Conservation (phyloP, 2,329 filamentous ascomycete species). For the Talaromyces funiculosus region DNA sequence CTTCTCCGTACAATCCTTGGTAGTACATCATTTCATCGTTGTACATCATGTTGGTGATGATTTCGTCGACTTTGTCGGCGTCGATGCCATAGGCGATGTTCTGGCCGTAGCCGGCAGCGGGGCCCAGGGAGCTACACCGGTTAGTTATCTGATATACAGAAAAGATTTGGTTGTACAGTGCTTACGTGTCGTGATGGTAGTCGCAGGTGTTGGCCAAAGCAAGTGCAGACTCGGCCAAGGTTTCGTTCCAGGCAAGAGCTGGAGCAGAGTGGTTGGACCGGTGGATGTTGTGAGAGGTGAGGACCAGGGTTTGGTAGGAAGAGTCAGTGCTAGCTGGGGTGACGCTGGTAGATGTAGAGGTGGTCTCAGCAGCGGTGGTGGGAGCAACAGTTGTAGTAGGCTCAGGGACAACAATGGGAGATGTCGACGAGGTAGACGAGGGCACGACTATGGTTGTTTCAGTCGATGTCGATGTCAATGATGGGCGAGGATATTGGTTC, state of each 20-base stretch:
- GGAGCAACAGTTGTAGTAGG: not conserved
- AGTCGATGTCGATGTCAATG: slow-evolving; percentile 3
- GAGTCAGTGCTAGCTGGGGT: slow-evolving; percentile 25
- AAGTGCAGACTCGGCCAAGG: slow-evolving; percentile 59
- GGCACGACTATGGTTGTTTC: not conserved
- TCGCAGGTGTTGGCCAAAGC: slow-evolving; percentile 61
- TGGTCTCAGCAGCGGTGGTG: not conserved
- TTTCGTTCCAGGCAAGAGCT: slow-evolving; percentile 59
- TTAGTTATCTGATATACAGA: not conserved
- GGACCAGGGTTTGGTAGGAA: slow-evolving; percentile 31
- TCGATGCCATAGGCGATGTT: slow-evolving; percentile 72
- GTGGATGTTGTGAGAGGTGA: slow-evolving; percentile 80
- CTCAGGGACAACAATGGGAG: not conserved
- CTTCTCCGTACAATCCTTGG: slow-evolving; percentile 53
- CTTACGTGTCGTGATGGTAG: slow-evolving; percentile 72
- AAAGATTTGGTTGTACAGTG: slow-evolving; percentile 21
- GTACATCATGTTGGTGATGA: slow-evolving; percentile 83
- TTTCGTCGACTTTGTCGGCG: slow-evolving; percentile 55
- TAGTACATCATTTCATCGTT: slow-evolving; percentile 64
- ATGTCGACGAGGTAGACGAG: slow-evolving; percentile 4
- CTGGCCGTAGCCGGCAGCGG: slow-evolving; percentile 55
- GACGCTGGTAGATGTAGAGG: slow-evolving; percentile 21
- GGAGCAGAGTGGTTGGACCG: slow-evolving; percentile 72
- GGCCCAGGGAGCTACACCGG: slow-evolving; percentile 3
- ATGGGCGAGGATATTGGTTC: slow-evolving; percentile 1